Evolutionary conservation across 495 filamentous ascomycete genomes (phyloP).

Genomic region (Clohesyomyces aquaticus): DNA sequence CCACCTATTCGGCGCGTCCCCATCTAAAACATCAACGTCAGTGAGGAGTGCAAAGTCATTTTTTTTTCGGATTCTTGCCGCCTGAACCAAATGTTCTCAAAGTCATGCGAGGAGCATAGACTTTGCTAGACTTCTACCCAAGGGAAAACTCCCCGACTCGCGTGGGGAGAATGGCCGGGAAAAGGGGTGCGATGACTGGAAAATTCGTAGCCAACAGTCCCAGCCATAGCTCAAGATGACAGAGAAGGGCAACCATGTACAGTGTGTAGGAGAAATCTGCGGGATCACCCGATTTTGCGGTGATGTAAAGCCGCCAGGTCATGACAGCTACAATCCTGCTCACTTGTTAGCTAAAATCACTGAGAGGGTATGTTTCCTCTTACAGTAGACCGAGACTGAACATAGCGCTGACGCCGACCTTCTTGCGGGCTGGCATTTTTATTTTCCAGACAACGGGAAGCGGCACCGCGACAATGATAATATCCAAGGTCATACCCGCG

Average conservation of each 20-base stretch:
- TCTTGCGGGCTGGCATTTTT: slow-evolving; percentile 48
- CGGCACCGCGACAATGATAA: slow-evolving; percentile 50
- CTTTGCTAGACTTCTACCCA: too few relatives aligned
- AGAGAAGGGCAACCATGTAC: background rate
- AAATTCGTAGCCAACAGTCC: background rate
- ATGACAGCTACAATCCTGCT: slow-evolving; percentile 1
- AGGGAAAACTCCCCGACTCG: too few relatives aligned
- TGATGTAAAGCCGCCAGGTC: background rate
- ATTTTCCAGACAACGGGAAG: slow-evolving; percentile 53
- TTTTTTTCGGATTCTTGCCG: too few relatives aligned
- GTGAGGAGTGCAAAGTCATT: too few relatives aligned
- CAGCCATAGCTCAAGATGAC: slow-evolving; percentile 2
- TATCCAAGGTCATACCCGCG: slow-evolving; percentile 36
- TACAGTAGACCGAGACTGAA: slow-evolving; percentile 31
- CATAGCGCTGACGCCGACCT: slow-evolving; percentile 34
- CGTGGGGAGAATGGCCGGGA: too few relatives aligned
- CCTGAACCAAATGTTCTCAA: too few relatives aligned
- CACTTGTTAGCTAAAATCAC: background rate
- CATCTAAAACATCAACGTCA: too few relatives aligned
- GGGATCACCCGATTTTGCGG: background rate
- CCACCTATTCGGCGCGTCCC: too few relatives aligned
- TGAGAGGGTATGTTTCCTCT: too few relatives aligned
- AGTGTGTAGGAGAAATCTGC: background rate
- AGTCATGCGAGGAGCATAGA: too few relatives aligned
- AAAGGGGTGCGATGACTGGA: background rate